Base-by-base conservation (phyloP, 306 rosid genomes). In the Abrus pulchellus region DNA sequence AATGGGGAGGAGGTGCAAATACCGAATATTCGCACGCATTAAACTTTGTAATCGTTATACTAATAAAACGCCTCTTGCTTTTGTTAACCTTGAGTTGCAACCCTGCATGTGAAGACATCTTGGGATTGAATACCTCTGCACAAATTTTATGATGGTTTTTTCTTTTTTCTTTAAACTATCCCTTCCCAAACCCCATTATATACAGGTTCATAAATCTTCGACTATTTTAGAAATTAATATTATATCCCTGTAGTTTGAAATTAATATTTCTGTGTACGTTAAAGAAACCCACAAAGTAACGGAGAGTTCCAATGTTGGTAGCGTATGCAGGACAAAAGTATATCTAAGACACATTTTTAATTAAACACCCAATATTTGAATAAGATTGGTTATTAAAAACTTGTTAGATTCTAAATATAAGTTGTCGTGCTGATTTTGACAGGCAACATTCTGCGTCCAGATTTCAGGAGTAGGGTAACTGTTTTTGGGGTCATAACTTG, bases 11-110 rank as follows among this genome's bases (percentile, higher is more conserved):
- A 47, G 30, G 75, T 85, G 63, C 87, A 85, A 81, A 81, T 84
- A 62, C 74, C 88, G 93, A 91, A 84, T 91, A 91, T 91, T 89
- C 85, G 87, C 96, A 87, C 88, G 95, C 88, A 80, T 83, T 67
- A 64, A 76, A 76, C 80, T 44, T 44, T 44, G 2, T 44, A 44
- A 44, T 44, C 9, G 48, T 84, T 82, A 48, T 80, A 53, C 3
- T 76, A 72, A 28, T 68, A 5, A 38, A 10, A 27, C 27, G 1
- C 27, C 61, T 77, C 44, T 72, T 14, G 77, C 77, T 82, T 82
- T 85, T 20, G 1, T 50, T 29, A 77, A 76, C 80, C 81, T 82
- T 74, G 84, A 78, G 86, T 83, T 81, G 41, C 75, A 73, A 68
- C 79, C 79, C 65, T 49, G 76, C 93, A 82, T 79, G 91, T 89